Evolutionary conservation across 495 filamentous ascomycete genomes (phyloP), one percentile per base, ranked within the genome.

Genomic region (Penicillium pancosmium): DNA sequence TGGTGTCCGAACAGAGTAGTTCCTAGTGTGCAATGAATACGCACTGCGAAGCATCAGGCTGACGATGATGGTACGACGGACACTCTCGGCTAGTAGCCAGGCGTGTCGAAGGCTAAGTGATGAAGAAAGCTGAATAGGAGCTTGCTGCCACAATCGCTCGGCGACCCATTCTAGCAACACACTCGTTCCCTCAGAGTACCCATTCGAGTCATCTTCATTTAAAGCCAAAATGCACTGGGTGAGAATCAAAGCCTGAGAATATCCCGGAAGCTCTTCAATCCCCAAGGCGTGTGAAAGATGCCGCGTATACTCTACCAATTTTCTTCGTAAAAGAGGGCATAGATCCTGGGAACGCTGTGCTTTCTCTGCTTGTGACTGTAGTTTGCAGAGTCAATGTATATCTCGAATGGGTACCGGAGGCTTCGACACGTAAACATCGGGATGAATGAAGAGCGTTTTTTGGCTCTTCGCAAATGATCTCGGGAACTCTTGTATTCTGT

Each of bases 41-140:
- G 72, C 68, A 36, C 72, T 75, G 21, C 60, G 59, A 4, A 79
- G 55, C 55, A 77, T 69, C 27, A 70, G 68, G 27, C 62, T 62
- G 34, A 78, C 66, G 25, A 78, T 73, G 41, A 79, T 72, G 0
- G 76, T 79, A 7, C 78, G 72, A 0, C 80, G 71, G 5, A 79
- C 73, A 48, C 69, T 77, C 56, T 81, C 80, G 5, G 66, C 74
- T 23, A 80, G 65, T 8, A 82, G 60, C 80, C 80, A 82, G 11
- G 70, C 70, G 2, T 64, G 72, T 68, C 74, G 74, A 12, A 56
- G 70, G 40, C 66, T 73, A n/a, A 71, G 56, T 3, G 40, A 55
- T 3, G 50, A 55, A 10, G 64, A 68, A 33, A 71, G 44, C 48
- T 64, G 66, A 33, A 56, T 54, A 4, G 64, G 73, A 9, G 69